These are phyloP conservation scores for Eremochloa ophiuroides DNA, from an alignment of 176 grass and related monocot genomes.

Conservation along the genomic window DNA sequence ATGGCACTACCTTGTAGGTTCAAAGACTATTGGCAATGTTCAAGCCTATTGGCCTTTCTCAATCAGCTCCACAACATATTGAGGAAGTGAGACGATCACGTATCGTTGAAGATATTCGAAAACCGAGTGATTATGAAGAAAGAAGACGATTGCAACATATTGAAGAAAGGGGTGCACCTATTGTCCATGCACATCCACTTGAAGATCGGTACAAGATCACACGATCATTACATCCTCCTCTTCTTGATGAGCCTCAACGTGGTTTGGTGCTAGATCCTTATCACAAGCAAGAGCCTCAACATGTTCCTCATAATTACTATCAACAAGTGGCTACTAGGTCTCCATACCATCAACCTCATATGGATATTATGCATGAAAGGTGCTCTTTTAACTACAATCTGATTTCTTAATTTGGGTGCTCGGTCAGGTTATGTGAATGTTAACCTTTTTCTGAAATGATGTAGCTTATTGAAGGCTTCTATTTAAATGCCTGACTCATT, in stretches of 20 bases:
- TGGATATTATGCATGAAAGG: constrained; percentile 39
- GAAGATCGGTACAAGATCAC: constrained; percentile 17
- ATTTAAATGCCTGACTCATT: not conserved
- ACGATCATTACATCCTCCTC: not conserved
- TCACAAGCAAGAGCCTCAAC: constrained; percentile 1
- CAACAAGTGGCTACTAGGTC: constrained; percentile 11
- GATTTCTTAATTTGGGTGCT: constrained; percentile 7
- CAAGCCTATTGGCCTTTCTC: constrained; percentile 24
- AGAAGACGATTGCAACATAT: not conserved
- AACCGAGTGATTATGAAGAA: constrained; percentile 19
- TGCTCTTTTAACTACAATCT: not conserved
- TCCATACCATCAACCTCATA: constrained; percentile 26
- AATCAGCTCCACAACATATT: constrained; percentile 4
- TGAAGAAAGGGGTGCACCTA: constrained; percentile 15
- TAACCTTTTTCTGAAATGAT: not conserved
- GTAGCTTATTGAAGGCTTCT: not conserved
- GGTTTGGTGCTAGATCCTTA: not conserved
- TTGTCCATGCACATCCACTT: not conserved
- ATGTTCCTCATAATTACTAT: constrained; percentile 33
- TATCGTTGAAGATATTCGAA: constrained; percentile 6
- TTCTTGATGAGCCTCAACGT: constrained; percentile 17
- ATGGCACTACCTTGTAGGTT: constrained; percentile 37
- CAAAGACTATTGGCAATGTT: constrained; percentile 41
- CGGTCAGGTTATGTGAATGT: not conserved
- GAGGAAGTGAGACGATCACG: not conserved